These are phyloP conservation scores for Ophiostoma fasciatum DNA, from an alignment of 2,329 filamentous ascomycete species.

Conservation along the genomic window DNA sequence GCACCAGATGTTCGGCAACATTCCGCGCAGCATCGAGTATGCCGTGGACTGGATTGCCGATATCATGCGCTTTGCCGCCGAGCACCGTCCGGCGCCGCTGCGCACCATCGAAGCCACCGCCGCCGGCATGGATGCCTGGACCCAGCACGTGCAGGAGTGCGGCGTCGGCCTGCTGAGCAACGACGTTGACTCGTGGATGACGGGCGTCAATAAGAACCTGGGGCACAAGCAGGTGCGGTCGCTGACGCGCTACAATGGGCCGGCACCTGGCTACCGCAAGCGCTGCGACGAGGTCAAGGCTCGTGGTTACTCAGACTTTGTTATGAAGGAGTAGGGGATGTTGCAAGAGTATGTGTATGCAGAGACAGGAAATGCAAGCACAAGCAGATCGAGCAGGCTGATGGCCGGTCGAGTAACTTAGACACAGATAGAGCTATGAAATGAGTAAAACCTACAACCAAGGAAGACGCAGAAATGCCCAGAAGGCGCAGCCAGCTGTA, in stretches of 20 bases:
- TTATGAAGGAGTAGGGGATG: background rate
- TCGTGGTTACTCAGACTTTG: conserved; percentile 13
- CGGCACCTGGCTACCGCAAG: conserved; percentile 27
- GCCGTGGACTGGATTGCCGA: conserved; percentile 42
- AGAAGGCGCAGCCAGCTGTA: too few relatives aligned
- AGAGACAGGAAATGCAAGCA: background rate
- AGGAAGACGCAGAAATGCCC: too few relatives aligned
- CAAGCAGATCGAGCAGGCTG: background rate
- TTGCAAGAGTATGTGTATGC: background rate
- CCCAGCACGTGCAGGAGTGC: conserved; percentile 31
- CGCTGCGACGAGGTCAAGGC: conserved; percentile 20
- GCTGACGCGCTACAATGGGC: conserved; percentile 31
- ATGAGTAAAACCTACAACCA: too few relatives aligned
- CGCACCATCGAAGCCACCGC: conserved; percentile 22
- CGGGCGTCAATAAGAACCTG: conserved; percentile 37
- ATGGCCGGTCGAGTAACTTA: too few relatives aligned
- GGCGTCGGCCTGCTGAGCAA: conserved; percentile 28
- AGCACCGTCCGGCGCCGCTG: conserved; percentile 17
- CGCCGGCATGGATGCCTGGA: conserved; percentile 26
- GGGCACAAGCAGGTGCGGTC: conserved; percentile 28
- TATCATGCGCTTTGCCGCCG: conserved; percentile 19
- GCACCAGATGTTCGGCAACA: conserved; percentile 35
- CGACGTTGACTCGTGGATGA: conserved; percentile 40
- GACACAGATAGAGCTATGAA: too few relatives aligned
- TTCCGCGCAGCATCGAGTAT: conserved; percentile 35